These are phyloP conservation scores for Areca catechu DNA, from an alignment of 176 grass and related monocot species.

Conservation along the genomic window DNA sequence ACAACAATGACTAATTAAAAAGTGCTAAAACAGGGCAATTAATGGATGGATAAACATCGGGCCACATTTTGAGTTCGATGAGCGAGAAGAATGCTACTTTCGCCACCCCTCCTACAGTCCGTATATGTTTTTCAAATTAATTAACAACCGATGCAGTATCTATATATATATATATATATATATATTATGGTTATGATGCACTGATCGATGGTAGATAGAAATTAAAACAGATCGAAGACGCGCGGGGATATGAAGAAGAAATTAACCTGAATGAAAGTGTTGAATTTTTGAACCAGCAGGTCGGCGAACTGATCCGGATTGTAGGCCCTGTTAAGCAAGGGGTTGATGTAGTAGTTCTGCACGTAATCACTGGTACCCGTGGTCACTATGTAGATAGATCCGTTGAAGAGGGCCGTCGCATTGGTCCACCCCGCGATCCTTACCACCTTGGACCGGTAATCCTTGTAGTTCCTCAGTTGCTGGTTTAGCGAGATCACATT, in stretches of 20 bases:
- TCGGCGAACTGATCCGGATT: constrained; percentile 63
- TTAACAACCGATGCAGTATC: too few species aligned
- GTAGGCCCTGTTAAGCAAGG: constrained; percentile 36
- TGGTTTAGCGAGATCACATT: constrained; percentile 51
- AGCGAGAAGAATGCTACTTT: too few species aligned
- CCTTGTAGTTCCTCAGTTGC: constrained; percentile 58
- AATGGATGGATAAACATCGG: too few species aligned
- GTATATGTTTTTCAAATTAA: too few species aligned
- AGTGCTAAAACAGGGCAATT: too few species aligned
- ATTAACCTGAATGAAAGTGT: constrained; percentile 53
- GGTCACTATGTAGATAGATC: constrained; percentile 69
- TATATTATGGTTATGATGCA: too few species aligned
- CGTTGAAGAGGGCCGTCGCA: constrained; percentile 46
- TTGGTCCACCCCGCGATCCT: constrained; percentile 36
- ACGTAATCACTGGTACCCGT: constrained; percentile 83
- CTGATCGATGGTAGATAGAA: too few species aligned
- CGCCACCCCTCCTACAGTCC: too few species aligned
- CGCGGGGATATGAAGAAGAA: neutral
- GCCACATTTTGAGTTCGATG: too few species aligned
- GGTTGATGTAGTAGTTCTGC: constrained; percentile 95
- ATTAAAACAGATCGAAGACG: too few species aligned
- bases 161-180: too few species aligned
- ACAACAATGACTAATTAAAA: too few species aligned
- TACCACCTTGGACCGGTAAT: constrained; percentile 55
- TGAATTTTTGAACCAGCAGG: constrained; percentile 60